phyloP scores from a whole-genome alignment of 495 filamentous ascomycete species.

The Barbatosphaeria neglecta region DNA sequence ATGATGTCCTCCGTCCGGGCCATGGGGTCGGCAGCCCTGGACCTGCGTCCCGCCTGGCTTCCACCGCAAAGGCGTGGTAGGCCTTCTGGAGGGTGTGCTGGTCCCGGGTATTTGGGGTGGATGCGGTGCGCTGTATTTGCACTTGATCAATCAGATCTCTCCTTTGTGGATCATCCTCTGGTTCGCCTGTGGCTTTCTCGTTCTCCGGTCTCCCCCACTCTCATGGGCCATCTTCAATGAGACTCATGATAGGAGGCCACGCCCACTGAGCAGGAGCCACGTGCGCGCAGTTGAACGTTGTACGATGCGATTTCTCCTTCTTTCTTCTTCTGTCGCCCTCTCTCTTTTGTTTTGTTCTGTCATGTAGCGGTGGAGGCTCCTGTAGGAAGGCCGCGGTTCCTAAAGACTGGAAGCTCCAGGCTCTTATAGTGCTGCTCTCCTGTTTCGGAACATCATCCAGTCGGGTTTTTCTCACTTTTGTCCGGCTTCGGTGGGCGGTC shows the following conservation, averaged over 20 bases:
- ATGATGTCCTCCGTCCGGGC: constrained; percentile 13
- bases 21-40: constrained; percentile 7
- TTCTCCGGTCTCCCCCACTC: background rate
- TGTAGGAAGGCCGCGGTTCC: constrained; percentile 13
- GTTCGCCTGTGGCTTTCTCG: constrained; percentile 12
- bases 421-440: constrained; percentile 1
- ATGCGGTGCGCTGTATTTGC: constrained; percentile 9
- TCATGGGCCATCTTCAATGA: constrained; percentile 3
- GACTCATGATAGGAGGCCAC: background rate
- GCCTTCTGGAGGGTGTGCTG: constrained; percentile 6
- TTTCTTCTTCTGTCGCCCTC: no score
- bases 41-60: constrained; percentile 7
- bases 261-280: constrained; percentile 17
- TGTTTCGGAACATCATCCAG: constrained; percentile 1
- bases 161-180: constrained; percentile 1
- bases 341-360: no score
- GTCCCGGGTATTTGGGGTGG: constrained; percentile 6
- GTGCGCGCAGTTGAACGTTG: constrained; percentile 12
- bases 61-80: constrained; percentile 4
- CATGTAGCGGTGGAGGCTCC: constrained; percentile 9
- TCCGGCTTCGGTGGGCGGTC: constrained; percentile 4
- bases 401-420: no score
- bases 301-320: no score
- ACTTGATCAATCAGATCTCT: constrained; percentile 5
- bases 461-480: constrained; percentile 1